These are phyloP conservation scores for Prunus campanulata DNA, from an alignment of 306 rosid genomes.

Conservation along the genomic window DNA sequence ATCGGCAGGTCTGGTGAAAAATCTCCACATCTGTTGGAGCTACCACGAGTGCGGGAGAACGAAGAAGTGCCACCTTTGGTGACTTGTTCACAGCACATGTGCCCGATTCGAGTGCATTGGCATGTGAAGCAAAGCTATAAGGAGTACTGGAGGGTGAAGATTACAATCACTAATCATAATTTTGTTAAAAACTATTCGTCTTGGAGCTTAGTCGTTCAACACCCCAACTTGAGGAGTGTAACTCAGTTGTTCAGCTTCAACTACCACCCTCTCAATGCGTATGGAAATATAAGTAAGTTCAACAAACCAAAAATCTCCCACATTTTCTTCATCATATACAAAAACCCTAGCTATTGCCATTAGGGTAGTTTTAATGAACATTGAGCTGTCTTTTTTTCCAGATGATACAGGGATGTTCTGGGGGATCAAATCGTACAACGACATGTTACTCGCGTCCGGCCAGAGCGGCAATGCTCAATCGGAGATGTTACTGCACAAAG, in stretches of 20 bases:
- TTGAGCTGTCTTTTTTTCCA: slow-evolving; percentile 7
- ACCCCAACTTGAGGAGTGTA: slow-evolving; percentile 61
- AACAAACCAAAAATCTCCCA: background rate
- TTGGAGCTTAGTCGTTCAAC: slow-evolving; percentile 71
- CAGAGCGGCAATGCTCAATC: slow-evolving; percentile 58
- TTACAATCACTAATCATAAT: slow-evolving; percentile 68
- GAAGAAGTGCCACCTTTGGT: slow-evolving; percentile 31
- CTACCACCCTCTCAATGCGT: slow-evolving; percentile 44
- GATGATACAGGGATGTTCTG: slow-evolving; percentile 85
- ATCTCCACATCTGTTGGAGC: slow-evolving; percentile 37
- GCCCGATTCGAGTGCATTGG: slow-evolving; percentile 83
- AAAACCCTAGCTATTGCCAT: too few species aligned
- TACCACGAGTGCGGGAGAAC: slow-evolving; percentile 23
- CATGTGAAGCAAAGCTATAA: slow-evolving; percentile 73
- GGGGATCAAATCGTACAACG: slow-evolving; percentile 71
- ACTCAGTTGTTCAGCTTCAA: slow-evolving; percentile 81
- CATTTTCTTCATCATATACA: background rate
- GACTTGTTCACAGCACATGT: slow-evolving; percentile 71
- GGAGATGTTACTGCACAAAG: slow-evolving; percentile 68
- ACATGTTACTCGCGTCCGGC: slow-evolving; percentile 59
- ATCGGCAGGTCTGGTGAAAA: slow-evolving; percentile 40
- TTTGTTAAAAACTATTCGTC: slow-evolving; percentile 64
- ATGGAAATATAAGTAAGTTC: slow-evolving; percentile 62
- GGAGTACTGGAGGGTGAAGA: slow-evolving; percentile 78
- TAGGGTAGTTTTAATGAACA: background rate